These are phyloP conservation scores for Flagelloscypha sp. DNA, from an alignment of 768 basidiomycete species.

Conservation along the genomic window DNA sequence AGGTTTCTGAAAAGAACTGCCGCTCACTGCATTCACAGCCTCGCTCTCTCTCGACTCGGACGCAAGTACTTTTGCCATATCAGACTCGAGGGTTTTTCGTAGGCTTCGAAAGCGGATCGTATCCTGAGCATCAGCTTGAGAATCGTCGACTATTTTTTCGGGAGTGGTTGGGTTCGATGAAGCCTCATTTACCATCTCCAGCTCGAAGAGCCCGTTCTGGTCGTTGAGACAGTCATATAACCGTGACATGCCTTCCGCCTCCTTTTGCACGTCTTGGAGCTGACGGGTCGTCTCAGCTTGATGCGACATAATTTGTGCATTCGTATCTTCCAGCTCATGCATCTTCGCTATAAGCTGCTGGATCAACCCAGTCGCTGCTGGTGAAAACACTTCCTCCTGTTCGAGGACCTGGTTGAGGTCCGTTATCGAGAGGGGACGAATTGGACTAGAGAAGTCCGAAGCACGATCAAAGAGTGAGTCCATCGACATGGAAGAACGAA, in stretches of 20 bases:
- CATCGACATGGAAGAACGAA: constrained; percentile 4
- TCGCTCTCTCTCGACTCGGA: constrained; percentile 11
- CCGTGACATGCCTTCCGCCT: constrained; percentile 60
- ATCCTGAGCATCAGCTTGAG: constrained; percentile 17
- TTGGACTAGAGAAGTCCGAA: constrained; percentile 11
- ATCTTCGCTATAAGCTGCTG: constrained; percentile 68
- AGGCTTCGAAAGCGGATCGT: constrained; percentile 45
- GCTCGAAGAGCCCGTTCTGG: constrained; percentile 37
- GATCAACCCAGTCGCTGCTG: constrained; percentile 34
- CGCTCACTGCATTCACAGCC: constrained; percentile 10
- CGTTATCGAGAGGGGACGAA: constrained; percentile 4
- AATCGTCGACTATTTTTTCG: constrained; percentile 22
- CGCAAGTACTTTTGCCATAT: constrained; percentile 15
- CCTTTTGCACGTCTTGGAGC: constrained; percentile 61
- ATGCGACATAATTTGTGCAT: constrained; percentile 54
- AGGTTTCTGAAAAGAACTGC: constrained; percentile 19
- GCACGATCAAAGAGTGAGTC: constrained; percentile 1
- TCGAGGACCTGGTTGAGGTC: constrained; percentile 2
- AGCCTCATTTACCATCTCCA: constrained; percentile 29
- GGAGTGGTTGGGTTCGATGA: constrained; percentile 12
- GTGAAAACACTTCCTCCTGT: background rate
- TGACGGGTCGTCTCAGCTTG: constrained; percentile 55
- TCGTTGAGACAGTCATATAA: constrained; percentile 64
- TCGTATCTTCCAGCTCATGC: constrained; percentile 67
- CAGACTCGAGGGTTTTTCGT: constrained; percentile 31